A percentile compares a stretch with the other conserved stretches of the same genome.
These are phyloP conservation scores for Phytophthora citricola DNA, from an alignment of 352 stramenopile genomes.

Conservation along the genomic window DNA sequence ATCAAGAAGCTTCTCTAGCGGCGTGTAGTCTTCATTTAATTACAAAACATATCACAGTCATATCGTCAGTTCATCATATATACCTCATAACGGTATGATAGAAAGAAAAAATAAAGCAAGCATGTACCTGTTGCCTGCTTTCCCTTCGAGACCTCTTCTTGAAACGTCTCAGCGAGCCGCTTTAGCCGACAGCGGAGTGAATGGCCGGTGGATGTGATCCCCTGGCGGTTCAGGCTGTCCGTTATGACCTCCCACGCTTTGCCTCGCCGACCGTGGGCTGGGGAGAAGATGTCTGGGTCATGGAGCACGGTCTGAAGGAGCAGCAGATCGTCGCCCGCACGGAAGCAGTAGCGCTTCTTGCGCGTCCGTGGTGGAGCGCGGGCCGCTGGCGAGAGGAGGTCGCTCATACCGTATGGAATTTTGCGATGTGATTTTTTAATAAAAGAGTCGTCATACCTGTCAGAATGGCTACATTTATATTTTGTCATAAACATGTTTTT, in stretches of 20 bases:
- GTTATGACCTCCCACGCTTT: conserved; percentile 21
- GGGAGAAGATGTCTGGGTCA: conserved; percentile 5
- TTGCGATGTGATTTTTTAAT: too few species aligned
- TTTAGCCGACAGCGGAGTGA: conserved; percentile 23
- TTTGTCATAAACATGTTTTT: too few species aligned
- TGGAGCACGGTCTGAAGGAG: conserved; percentile 17
- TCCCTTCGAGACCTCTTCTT: not conserved
- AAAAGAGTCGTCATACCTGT: too few species aligned
- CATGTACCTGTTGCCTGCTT: conserved; percentile 6
- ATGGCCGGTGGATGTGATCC: conserved; percentile 13
- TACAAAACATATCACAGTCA: conserved; percentile 10
- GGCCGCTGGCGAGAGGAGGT: not conserved
- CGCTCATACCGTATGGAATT: conserved; percentile 21
- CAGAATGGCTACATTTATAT: too few species aligned
- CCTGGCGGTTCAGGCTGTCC: conserved; percentile 7
- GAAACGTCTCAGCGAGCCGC: conserved; percentile 15
- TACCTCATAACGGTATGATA: conserved; percentile 1
- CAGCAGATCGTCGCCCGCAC: conserved; percentile 18
- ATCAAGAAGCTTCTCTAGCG: conserved; percentile 24
- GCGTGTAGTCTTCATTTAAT: conserved; percentile 11
- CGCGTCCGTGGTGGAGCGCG: not conserved
- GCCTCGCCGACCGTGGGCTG: not conserved
- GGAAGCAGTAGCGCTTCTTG: conserved; percentile 35
- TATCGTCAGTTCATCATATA: conserved; percentile 10
- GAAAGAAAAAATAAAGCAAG: not conserved